A percentile compares a stretch with the other conserved stretches of the same genome.
phyloP scores from a whole-genome alignment of 2,329 filamentous ascomycete genomes.

The Paramyrothecium roridum region DNA sequence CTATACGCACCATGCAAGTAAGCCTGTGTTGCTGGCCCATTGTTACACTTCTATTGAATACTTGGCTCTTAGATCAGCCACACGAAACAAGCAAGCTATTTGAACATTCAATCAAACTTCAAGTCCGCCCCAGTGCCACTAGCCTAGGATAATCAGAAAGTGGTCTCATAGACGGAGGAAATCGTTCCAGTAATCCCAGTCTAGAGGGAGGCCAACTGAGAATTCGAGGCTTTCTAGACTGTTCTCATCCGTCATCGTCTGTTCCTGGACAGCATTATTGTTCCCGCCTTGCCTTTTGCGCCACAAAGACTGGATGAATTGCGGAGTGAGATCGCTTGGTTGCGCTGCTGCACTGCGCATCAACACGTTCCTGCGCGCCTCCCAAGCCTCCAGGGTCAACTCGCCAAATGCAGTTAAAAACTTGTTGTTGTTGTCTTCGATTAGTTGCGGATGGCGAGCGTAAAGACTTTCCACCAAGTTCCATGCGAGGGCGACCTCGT shows the following conservation, averaged over 20 bases:
- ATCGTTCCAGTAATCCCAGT: constrained; percentile 17
- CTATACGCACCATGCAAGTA: no score
- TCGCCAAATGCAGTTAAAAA: constrained; percentile 10
- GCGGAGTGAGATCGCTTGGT: neutral
- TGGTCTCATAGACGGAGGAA: constrained; percentile 11
- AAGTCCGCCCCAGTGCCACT: no score
- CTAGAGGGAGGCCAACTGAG: constrained; percentile 2
- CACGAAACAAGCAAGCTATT: no score
- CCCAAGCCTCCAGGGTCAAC: constrained; percentile 16
- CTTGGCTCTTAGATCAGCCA: no score
- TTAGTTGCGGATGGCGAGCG: constrained; percentile 12
- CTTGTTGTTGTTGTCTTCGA: neutral
- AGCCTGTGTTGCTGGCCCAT: no score
- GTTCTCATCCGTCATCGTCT: neutral
- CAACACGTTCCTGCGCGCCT: constrained; percentile 8
- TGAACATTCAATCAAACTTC: no score
- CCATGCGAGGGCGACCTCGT: constrained; percentile 20
- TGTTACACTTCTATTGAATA: no score
- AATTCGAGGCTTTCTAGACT: neutral
- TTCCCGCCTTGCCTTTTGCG: neutral
- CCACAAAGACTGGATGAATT: constrained; percentile 9
- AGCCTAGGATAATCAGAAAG: no score
- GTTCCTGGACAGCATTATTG: neutral
- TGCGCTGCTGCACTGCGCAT: neutral
- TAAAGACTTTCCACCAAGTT: constrained; percentile 19